A percentile compares a stretch with the other conserved stretches of the same genome.
Evolutionary conservation across 306 rosid species (phyloP).

Genomic region (Senna siamea): DNA sequence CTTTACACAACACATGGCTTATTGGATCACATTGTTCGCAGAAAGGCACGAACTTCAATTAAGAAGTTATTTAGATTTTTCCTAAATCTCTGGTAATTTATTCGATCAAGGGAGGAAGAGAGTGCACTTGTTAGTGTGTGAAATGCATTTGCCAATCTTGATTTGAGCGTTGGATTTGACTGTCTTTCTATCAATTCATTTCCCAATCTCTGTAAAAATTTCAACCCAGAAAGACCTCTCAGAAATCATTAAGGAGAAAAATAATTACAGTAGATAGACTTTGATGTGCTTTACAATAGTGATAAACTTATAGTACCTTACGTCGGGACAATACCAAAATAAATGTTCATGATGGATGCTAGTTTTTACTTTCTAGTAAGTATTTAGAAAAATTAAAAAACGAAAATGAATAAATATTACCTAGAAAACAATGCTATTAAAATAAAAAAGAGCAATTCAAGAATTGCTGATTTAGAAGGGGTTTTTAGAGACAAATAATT

Average conservation of each 20-base stretch:
- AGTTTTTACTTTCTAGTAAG: not conserved
- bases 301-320: not conserved
- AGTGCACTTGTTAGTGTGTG: slow-evolving; percentile 75
- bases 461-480: not conserved
- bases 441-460: not conserved
- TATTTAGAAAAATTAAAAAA: not conserved
- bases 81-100: slow-evolving; percentile 82
- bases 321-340: not conserved
- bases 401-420: not conserved
- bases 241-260: slow-evolving; percentile 24
- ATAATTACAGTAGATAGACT: slow-evolving; percentile 13
- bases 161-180: slow-evolving; percentile 61
- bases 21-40: slow-evolving; percentile 73
- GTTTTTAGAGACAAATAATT: not conserved
- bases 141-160: slow-evolving; percentile 78
- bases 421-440: not conserved
- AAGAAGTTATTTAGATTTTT: slow-evolving; percentile 79
- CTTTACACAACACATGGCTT: slow-evolving; percentile 25
- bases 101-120: slow-evolving; percentile 76
- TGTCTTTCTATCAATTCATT: slow-evolving; percentile 81
- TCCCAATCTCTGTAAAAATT: slow-evolving; percentile 66
- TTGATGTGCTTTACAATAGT: not conserved
- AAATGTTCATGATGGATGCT: slow-evolving; percentile 1
- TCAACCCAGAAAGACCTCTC: not conserved
- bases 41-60: slow-evolving; percentile 84